Base-by-base conservation (phyloP, 768 basidiomycete species). In the Lactarius hatsudake region DNA sequence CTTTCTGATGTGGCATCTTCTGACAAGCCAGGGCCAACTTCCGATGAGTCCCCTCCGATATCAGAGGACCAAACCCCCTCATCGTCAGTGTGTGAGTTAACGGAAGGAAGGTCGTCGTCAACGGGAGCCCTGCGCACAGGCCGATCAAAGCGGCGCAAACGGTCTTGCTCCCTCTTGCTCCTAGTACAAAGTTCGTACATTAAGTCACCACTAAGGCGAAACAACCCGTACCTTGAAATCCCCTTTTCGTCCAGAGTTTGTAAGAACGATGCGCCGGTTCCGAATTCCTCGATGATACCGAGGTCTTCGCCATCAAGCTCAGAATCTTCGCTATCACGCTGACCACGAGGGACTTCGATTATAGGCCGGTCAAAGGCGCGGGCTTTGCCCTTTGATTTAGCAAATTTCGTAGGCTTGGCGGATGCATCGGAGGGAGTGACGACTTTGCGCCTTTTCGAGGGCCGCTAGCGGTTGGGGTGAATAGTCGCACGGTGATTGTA, bases 101-200 rank as follows among this genome's bases (percentile, higher is more conserved):
- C 67, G 34, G 88, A 85, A 36, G 90, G 91, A 23, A 94, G 78
- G 77, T 86, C 84, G 73, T 88, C 87, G 56, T 81, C 77, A 23
- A 78, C 74, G 59, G 78, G 75, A 34, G 74, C 72, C 64, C 77
- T 75, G 58, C 78, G 79, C 64, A 81, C 71, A 26, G 88, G 86
- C 75, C 88, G 93, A 66, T 83, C 78, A 38, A 91, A 76, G 64
- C 81, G 85, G 73, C 87, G 89, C 65, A 95, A 75, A 61, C 89
- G 82, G 62, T 87, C 81, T 0, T 86, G 91, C 76, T 92, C 93
- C 71, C 89, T 91, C 77, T 93, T 93, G 73, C 91, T 94, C 86
- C 92, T 96, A 67, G 12, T 64, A 62, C 0, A 45, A 30, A 58
- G 8, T 63, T 36, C 12, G 45, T 15, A 30, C 51, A 63, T 59